Percentiles rank a stretch among this genome's conserved stretches.
Conservation (phyloP, 176 grass and related monocot genomes). For the Oryza meridionalis region DNA sequence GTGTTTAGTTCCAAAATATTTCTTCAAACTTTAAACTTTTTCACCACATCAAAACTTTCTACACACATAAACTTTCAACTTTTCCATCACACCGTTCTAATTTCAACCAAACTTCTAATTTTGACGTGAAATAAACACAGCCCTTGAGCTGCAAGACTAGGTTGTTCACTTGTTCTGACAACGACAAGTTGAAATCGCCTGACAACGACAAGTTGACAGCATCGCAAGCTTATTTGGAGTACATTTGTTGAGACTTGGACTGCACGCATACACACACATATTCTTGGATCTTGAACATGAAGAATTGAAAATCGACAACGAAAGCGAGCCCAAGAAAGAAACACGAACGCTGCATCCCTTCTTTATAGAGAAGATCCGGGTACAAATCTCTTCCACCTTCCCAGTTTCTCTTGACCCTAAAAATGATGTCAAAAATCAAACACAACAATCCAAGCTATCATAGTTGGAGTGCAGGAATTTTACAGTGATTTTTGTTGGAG, state of each 20-base stretch:
- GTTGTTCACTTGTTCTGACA: not conserved
- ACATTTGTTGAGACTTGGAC: not conserved
- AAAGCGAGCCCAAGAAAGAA: not conserved
- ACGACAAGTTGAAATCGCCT: not conserved
- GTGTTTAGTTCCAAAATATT: too few species aligned
- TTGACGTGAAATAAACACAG: too few species aligned
- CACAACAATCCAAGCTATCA: not conserved
- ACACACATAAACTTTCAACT: too few species aligned
- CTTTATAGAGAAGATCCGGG: slow-evolving; percentile 52
- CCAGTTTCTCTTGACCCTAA: slow-evolving; percentile 73
- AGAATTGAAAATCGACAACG: not conserved
- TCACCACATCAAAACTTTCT: too few species aligned
- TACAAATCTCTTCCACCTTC: slow-evolving; percentile 61
- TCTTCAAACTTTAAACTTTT: too few species aligned
- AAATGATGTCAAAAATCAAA: slow-evolving; percentile 21
- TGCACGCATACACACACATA: not conserved
- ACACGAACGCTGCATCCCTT: not conserved
- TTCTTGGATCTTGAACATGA: not conserved
- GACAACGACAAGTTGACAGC: not conserved
- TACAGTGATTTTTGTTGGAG: not conserved
- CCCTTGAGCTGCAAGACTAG: not conserved
- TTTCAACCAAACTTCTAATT: too few species aligned
- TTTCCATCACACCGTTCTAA: too few species aligned
- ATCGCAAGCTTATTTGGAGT: not conserved
- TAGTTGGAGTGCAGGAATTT: not conserved